Percentiles rank a stretch among this genome's conserved stretches.
Conservation (phyloP, 768 basidiomycete genomes). For the Rhizopogon sp. region DNA sequence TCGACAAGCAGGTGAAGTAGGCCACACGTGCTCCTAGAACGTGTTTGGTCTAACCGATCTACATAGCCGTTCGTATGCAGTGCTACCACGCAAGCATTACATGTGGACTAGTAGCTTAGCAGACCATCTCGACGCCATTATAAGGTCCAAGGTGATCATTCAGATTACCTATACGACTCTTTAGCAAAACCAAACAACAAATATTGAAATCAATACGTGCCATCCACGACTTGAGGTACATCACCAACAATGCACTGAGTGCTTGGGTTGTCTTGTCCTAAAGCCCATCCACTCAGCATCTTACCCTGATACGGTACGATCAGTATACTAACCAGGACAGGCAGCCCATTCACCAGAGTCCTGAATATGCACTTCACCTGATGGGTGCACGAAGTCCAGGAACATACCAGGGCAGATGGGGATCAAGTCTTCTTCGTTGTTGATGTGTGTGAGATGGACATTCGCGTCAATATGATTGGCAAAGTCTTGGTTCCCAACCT, state of each 20-base stretch:
- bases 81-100: too few species aligned
- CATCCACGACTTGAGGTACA: conserved; percentile 32
- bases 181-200: background rate
- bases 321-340: conserved; percentile 40
- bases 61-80: too few species aligned
- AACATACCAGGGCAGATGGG: conserved; percentile 30
- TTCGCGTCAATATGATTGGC: conserved; percentile 50
- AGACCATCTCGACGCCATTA: conserved; percentile 23
- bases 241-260: conserved; percentile 18
- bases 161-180: conserved; percentile 16
- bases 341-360: conserved; percentile 44
- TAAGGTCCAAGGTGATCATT: conserved; percentile 43
- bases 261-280: conserved; percentile 59
- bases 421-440: conserved; percentile 41
- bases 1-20: too few species aligned
- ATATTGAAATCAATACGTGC: background rate
- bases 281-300: background rate
- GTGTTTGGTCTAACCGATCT: too few species aligned
- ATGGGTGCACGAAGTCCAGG: conserved; percentile 37
- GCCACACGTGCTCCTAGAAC: too few species aligned
- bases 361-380: conserved; percentile 40
- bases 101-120: background rate
- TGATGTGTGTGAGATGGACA: conserved; percentile 45
- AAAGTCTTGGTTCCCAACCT: conserved; percentile 57
- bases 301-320: background rate